Base-by-base conservation (phyloP, 2,329 filamentous ascomycete species). In the Clarireedia paspali region DNA sequence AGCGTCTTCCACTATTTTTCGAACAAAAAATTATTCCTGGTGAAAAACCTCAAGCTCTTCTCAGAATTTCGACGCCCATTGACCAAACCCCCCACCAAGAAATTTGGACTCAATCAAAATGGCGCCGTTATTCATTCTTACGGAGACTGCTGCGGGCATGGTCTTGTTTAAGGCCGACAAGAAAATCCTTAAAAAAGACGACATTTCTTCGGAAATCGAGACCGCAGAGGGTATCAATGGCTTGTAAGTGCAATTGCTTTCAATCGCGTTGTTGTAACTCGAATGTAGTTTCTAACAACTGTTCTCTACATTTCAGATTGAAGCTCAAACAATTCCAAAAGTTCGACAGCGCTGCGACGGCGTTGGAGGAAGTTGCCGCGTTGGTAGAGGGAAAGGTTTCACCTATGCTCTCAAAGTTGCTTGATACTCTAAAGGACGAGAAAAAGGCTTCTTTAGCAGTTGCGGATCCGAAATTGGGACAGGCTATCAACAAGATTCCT, bases 121-220 rank as follows among this genome's bases (percentile, higher is more conserved):
- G 88, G 87, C 88, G 76, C 53, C 53, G 39, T 84, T 94, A 72
- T 95, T 95, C 75, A 88, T 96, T 76, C 85, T 96, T 67, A 87
- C 87, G 70, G 91, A 96, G 77, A 96, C 91, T 73, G 89, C 70
- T 70, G 63, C 64, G 67, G 95, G 94, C 73, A 97, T 97, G 78
- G 94, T 91, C 74, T 84, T 99, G 73, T 91, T 99, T 79, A 97
- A 99, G 81, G 88, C 92, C 67, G 92, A 97, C 82, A 97, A 96
- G 84, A 97, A 97, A 80, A 82, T 97, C 58, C 80, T 99, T 63
- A 94, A 95, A 74, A 85, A 88, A 69, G 87, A 92, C 74, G 85
- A 91, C 69, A 75, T 95, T 61, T 80, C 82, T 53, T 79, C 83
- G 61, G 85, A 94, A 71, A 80, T 91, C 60, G 81, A 84, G 63